A percentile compares a stretch with the other conserved stretches of the same genome.
Evolutionary conservation across 148 eudicot genomes (phyloP).

Genomic region (Diospyros lotus): DNA sequence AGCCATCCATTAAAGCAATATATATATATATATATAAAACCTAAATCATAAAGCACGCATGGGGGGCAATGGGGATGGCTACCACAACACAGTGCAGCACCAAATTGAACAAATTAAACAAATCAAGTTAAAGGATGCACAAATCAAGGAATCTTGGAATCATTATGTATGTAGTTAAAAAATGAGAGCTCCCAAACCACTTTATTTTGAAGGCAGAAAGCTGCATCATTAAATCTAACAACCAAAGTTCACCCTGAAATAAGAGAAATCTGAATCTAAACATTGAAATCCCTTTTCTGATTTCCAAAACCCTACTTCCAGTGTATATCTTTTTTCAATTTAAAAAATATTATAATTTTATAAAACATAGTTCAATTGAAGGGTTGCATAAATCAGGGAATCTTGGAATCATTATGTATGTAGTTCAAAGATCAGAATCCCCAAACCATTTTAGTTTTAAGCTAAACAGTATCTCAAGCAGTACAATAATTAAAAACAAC

Average conservation of each 20-base stretch:
- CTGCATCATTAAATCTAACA: neutral
- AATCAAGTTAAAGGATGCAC: too few species aligned
- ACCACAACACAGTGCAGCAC: too few species aligned
- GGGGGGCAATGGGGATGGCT: too few species aligned
- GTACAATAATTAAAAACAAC: neutral
- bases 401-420: neutral
- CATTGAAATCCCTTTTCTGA: neutral
- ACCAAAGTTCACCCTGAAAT: constrained; percentile 4
- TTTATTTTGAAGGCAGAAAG: too few species aligned
- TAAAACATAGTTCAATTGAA: neutral
- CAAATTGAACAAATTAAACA: too few species aligned
- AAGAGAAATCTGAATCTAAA: neutral
- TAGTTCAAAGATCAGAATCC: neutral
- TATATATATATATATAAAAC: too few species aligned
- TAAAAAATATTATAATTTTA: neutral
- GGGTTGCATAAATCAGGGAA: neutral
- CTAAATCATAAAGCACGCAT: too few species aligned
- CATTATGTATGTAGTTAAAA: too few species aligned
- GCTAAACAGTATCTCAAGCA: neutral
- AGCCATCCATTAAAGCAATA: too few species aligned
- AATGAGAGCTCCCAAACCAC: too few species aligned
- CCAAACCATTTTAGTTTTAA: neutral
- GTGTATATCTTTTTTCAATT: neutral
- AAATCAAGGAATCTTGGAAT: too few species aligned
- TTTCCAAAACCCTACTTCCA: neutral